Conservation (phyloP, 306 rosid species). For the Fagus sylvatica region DNA sequence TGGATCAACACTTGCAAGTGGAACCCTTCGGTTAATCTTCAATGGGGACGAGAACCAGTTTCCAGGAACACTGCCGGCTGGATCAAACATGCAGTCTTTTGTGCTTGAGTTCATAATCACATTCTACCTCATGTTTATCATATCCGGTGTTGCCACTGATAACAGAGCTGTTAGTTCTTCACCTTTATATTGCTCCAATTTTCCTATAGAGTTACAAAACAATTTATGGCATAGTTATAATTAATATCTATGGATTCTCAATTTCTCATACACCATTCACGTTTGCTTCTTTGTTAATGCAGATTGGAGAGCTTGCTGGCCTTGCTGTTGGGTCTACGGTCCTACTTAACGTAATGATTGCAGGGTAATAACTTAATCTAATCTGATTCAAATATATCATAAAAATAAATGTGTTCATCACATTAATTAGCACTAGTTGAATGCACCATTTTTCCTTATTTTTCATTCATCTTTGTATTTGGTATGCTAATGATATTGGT, state of each 20-base stretch:
- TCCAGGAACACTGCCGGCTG: conserved; percentile 52
- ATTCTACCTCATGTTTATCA: conserved; percentile 53
- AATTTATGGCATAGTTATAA: too few species aligned
- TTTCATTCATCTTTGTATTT: too few species aligned
- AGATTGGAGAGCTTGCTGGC: conserved; percentile 57
- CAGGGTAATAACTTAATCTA: conserved; percentile 45
- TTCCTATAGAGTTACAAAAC: too few species aligned
- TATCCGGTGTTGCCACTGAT: conserved; percentile 48
- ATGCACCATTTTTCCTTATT: too few species aligned
- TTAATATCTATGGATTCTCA: too few species aligned
- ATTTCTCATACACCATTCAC: too few species aligned
- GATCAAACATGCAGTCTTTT: conserved; percentile 41
- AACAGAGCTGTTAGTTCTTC: conserved; percentile 43
- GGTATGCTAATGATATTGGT: too few species aligned
- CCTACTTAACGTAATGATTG: conserved; percentile 52
- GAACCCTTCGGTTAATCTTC: conserved; percentile 23
- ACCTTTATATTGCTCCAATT: too few species aligned
- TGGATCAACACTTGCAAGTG: conserved; percentile 33
- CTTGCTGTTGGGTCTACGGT: conserved; percentile 57
- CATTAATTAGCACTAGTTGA: too few species aligned
- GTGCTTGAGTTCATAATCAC: conserved; percentile 50
- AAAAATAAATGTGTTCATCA: too few species aligned
- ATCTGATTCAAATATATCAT: too few species aligned
- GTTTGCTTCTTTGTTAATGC: not conserved
- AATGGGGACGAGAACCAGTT: conserved; percentile 2